These are phyloP conservation scores for Mycena sanguinolenta DNA, from an alignment of 768 basidiomycete genomes.

Conservation along the genomic window DNA sequence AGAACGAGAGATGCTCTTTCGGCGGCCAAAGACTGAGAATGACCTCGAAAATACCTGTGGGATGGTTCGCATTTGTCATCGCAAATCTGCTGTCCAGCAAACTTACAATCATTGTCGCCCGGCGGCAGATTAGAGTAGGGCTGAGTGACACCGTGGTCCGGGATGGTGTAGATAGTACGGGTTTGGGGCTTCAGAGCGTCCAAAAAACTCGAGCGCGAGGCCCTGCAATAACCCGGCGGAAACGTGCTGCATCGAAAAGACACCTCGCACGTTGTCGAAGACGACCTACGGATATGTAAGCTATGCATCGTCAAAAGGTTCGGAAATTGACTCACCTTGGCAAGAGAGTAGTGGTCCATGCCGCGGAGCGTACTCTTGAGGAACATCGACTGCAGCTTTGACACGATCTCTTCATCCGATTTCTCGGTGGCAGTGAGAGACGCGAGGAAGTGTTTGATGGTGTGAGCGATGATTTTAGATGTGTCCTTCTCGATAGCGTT, in stretches of 20 bases:
- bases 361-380: background rate
- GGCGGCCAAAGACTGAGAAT: conserved; percentile 31
- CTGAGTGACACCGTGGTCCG: conserved; percentile 30
- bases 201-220: conserved; percentile 27
- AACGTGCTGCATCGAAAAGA: conserved; percentile 37
- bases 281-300: conserved; percentile 22
- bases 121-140: conserved; percentile 34
- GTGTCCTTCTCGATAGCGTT: conserved; percentile 26
- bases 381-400: conserved; percentile 27
- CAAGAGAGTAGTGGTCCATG: conserved; percentile 33
- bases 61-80: conserved; percentile 17
- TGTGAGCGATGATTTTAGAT: conserved; percentile 27
- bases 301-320: conserved; percentile 5
- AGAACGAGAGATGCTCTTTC: conserved; percentile 28
- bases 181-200: conserved; percentile 29
- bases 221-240: conserved; percentile 24
- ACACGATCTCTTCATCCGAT: conserved; percentile 33
- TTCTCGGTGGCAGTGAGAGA: conserved; percentile 28
- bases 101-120: conserved; percentile 34
- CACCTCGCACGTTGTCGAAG: conserved; percentile 31
- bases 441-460: conserved; percentile 29
- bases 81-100: background rate
- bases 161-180: conserved; percentile 31
- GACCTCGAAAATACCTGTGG: conserved; percentile 32
- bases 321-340: conserved; percentile 18